Conservation (phyloP, 164 flowering plant species). For the Dillenia turbinata region DNA sequence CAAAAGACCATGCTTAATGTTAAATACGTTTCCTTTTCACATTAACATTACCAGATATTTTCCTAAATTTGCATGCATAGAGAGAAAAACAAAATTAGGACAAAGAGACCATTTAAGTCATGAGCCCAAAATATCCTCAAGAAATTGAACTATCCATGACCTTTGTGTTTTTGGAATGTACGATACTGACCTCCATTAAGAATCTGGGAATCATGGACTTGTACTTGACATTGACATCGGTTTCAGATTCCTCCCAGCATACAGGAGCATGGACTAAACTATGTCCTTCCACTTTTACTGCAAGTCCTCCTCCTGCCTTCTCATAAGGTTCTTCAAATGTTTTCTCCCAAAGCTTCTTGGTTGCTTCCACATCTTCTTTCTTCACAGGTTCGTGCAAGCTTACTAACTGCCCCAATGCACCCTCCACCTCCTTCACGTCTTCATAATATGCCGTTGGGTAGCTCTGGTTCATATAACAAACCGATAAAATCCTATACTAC, state of each 20-base stretch:
- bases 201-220: constrained; percentile 75
- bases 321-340: constrained; percentile 77
- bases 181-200: constrained; percentile 60
- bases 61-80: too few relatives aligned
- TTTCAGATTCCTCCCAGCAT: constrained; percentile 56
- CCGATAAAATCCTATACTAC: background rate
- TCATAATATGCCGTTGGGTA: constrained; percentile 69
- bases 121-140: too few relatives aligned
- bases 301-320: constrained; percentile 65
- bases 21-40: too few relatives aligned
- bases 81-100: too few relatives aligned
- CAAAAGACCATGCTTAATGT: too few relatives aligned
- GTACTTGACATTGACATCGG: constrained; percentile 68
- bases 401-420: constrained; percentile 37
- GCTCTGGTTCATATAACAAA: constrained; percentile 47
- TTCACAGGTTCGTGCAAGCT: constrained; percentile 41
- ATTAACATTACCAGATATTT: too few relatives aligned
- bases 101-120: too few relatives aligned
- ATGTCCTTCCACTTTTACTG: constrained; percentile 28
- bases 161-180: too few relatives aligned
- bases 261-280: constrained; percentile 26
- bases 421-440: constrained; percentile 57
- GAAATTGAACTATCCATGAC: too few relatives aligned
- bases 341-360: constrained; percentile 67
- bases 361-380: constrained; percentile 41